Base-by-base conservation (phyloP, 768 basidiomycete genomes). In the Lentinula guzmanii region DNA sequence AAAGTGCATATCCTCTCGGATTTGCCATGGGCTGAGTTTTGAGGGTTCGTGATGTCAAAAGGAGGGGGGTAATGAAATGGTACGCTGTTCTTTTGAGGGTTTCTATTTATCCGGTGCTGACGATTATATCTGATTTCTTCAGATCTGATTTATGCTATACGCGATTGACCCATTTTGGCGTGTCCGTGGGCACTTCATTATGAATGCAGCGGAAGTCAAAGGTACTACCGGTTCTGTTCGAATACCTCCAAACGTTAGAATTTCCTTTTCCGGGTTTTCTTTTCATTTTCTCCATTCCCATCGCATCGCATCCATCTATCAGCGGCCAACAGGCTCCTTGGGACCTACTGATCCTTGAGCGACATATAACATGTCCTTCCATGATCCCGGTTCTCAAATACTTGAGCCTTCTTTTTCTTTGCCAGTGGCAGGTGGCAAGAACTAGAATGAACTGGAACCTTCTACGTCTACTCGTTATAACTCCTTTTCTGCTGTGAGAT, bases 1-100 rank as follows among this genome's bases (percentile, higher is more conserved):
- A 59, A 31, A 59, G 31, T 39, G 58, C 58, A 8, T 59, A 59
- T 50, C 58, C 58, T 31, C 37, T 59, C 4, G 58, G 58, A 21
- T 59, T 59, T 37, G 58, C 58, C 3, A 59, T 59, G 58, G 58
- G 58, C 37, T 59, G 34, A 59, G 56, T 42, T 33, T 16, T 28
- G 57, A 7, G 28, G 55, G 57, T 45, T 11, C 4, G 18, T 11
- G 31, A 48, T 31, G 16, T 28, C 43, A 18, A 50, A 51, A 6
- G 37, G 37, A 46, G 37, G 45, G 45, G 13, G 53, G 46, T n/a
- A 8, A 48, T 28, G 51, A 52, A 16, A 52, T 18, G 41, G 55
- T 56, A 56, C 28, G 55, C 42, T 42, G 28, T 15, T 13, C 3
- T 55, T 55, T 41, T 28, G 31, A 41, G 39, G 21, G 15, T 39